A percentile compares a stretch with the other conserved stretches of the same genome.
These are phyloP conservation scores for Neonothopanus nambi DNA, from an alignment of 1,284 basidiomycete genomes.

Conservation along the genomic window DNA sequence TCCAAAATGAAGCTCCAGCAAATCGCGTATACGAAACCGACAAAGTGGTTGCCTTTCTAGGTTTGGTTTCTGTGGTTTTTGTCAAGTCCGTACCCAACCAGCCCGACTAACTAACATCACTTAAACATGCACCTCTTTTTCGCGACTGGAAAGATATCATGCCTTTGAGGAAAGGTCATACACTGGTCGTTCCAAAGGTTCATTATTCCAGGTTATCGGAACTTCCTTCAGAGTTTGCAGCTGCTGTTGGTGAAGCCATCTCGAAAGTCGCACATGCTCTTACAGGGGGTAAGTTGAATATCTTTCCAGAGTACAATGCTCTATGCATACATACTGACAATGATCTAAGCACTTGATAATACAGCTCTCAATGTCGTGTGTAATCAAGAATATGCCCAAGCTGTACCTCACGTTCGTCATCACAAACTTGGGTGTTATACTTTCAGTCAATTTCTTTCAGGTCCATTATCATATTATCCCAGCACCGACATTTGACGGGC, in stretches of 20 bases:
- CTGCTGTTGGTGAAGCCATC: conserved; percentile 57
- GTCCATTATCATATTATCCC: conserved; percentile 82
- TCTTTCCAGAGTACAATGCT: conserved; percentile 1
- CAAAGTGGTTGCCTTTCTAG: conserved; percentile 68
- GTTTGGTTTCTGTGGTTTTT: conserved; percentile 45
- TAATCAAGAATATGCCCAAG: conserved; percentile 81
- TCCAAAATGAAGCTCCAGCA: conserved; percentile 46
- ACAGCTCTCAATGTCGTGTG: conserved; percentile 73
- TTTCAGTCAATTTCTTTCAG: conserved; percentile 32
- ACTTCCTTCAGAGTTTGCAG: conserved; percentile 60
- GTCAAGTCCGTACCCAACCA: neutral
- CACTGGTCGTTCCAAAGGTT: conserved; percentile 66
- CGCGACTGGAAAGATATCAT: conserved; percentile 56
- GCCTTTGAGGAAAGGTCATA: conserved; percentile 67
- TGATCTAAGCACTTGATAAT: conserved; percentile 53
- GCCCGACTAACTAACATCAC: neutral
- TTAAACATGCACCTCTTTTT: neutral
- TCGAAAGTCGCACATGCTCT: conserved; percentile 63
- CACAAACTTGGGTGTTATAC: neutral
- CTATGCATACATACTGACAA: neutral
- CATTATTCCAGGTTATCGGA: conserved; percentile 66
- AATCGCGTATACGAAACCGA: conserved; percentile 65
- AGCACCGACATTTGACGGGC: conserved; percentile 49
- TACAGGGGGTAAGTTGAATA: conserved; percentile 47
- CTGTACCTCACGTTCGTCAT: conserved; percentile 69